A percentile compares a stretch with the other conserved stretches of the same genome.
phyloP scores from a whole-genome alignment of 352 stramenopile species.

The Phytophthora pistaciae region DNA sequence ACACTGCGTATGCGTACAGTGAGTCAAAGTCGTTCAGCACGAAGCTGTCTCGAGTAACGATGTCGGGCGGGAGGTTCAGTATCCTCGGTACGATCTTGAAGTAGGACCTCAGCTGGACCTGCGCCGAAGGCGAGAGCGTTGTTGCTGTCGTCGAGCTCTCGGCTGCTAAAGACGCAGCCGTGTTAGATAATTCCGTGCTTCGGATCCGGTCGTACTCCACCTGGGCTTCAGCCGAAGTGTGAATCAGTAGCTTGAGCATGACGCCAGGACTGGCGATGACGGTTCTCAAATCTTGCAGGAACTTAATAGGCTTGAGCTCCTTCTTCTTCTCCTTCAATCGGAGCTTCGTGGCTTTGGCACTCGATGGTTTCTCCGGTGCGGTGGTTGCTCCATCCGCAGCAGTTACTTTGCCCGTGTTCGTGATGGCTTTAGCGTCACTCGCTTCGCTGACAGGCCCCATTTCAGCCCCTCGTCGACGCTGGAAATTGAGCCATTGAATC shows the following conservation, averaged over 20 bases:
- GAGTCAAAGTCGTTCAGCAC: conserved; percentile 81
- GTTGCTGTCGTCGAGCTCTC: conserved; percentile 69
- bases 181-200: conserved; percentile 44
- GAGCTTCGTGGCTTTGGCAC: conserved; percentile 27
- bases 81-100: conserved; percentile 69
- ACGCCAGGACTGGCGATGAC: conserved; percentile 65
- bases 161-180: conserved; percentile 29
- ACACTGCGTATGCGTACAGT: conserved; percentile 71
- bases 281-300: conserved; percentile 62
- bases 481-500: conserved; percentile 79
- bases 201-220: conserved; percentile 62
- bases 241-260: conserved; percentile 81
- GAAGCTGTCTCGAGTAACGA: conserved; percentile 75
- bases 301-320: conserved; percentile 71
- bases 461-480: conserved; percentile 54
- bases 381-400: not conserved
- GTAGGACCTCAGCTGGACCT: conserved; percentile 76
- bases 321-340: conserved; percentile 74
- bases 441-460: conserved; percentile 29
- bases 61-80: conserved; percentile 65
- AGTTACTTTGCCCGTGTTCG: conserved; percentile 1
- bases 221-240: conserved; percentile 60
- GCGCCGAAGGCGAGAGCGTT: conserved; percentile 56
- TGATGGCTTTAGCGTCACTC: not conserved
- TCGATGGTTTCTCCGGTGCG: conserved; percentile 20